These are phyloP conservation scores for Entomophthora muscae DNA, from an alignment of 371 early-diverging fungal genomes.

Conservation along the genomic window DNA sequence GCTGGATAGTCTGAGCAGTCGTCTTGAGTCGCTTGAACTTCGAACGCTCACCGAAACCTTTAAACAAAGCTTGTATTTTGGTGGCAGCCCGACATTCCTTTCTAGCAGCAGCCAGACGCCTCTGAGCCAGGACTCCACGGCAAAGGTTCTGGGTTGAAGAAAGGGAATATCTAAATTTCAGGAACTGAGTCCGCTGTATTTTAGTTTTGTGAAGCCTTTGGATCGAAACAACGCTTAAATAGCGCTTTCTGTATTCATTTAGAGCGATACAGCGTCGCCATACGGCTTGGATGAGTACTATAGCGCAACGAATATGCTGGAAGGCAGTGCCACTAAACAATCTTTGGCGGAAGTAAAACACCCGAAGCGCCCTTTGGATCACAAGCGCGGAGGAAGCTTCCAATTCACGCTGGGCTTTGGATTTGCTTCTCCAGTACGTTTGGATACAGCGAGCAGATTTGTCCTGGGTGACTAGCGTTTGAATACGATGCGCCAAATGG, in stretches of 20 bases:
- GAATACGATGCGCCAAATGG: background rate
- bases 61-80: background rate
- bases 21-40: no score
- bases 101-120: background rate
- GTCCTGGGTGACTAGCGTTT: background rate
- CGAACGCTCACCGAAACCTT: background rate
- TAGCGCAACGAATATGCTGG: background rate
- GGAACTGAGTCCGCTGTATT: no score
- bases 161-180: background rate
- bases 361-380: background rate
- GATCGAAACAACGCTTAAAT: no score
- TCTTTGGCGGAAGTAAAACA: background rate
- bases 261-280: background rate
- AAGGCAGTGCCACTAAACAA: background rate
- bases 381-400: background rate
- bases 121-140: background rate
- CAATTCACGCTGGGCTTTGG: background rate
- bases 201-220: no score
- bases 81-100: background rate
- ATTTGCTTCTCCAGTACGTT: background rate
- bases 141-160: background rate
- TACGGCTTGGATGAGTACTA: background rate
- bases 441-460: background rate
- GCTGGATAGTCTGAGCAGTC: background rate
- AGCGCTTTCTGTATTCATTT: background rate